Conservation (phyloP, 768 basidiomycete species). For the Podaxis sp. region DNA sequence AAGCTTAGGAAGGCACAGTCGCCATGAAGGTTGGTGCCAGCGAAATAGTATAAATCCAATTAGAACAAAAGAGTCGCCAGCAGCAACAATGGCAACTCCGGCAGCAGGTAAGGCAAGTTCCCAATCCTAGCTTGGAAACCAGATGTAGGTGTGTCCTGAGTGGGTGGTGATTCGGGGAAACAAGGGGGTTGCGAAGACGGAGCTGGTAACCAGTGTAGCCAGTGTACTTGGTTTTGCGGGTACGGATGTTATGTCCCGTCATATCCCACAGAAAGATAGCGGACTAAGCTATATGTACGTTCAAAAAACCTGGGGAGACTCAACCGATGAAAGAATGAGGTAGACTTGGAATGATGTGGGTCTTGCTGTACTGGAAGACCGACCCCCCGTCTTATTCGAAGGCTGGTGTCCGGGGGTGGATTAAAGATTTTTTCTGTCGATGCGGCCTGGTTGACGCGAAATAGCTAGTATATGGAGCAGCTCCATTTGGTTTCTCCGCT, state of each 20-base stretch:
- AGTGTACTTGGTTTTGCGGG: not conserved
- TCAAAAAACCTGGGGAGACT: not conserved
- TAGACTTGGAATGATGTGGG: slow-evolving; percentile 21
- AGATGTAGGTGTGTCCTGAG: not conserved
- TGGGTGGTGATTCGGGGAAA: not conserved
- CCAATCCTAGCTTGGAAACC: not conserved
- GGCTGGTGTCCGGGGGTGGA: slow-evolving; percentile 46
- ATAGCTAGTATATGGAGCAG: slow-evolving; percentile 13
- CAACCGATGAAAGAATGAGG: slow-evolving; percentile 11
- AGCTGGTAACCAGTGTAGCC: not conserved
- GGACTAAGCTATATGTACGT: not conserved
- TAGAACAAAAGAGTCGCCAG: slow-evolving; percentile 50
- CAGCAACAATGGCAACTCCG: slow-evolving; percentile 46
- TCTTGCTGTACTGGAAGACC: slow-evolving; percentile 27
- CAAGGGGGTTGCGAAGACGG: not conserved
- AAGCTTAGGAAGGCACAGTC: slow-evolving; percentile 60
- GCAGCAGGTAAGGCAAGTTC: slow-evolving; percentile 6
- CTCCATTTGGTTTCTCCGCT: not conserved
- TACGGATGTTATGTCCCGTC: slow-evolving; percentile 16
- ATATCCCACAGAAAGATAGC: slow-evolving; percentile 17
- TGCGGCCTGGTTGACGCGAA: slow-evolving; percentile 1
- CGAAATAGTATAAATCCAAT: slow-evolving; percentile 48
- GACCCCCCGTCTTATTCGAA: slow-evolving; percentile 29
- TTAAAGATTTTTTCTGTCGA: not conserved
- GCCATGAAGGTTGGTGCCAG: slow-evolving; percentile 48